Evolutionary conservation across 225 moss, liverwort and hornwort species (phyloP).

Genomic region (Physcomitrium patens): DNA sequence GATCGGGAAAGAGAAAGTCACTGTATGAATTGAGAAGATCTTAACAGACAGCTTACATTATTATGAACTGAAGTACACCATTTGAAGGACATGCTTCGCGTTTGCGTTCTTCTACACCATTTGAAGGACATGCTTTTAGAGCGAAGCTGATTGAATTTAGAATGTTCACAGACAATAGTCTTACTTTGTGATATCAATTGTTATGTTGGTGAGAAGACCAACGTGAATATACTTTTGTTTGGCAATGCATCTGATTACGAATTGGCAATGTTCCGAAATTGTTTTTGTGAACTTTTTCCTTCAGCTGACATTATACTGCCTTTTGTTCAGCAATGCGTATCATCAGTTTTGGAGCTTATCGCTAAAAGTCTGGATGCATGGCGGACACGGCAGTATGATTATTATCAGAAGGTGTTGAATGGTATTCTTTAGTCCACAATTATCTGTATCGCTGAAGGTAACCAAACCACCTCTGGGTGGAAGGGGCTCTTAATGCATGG

Average conservation of each 20-base stretch:
- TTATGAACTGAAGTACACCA: neutral
- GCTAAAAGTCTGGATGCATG: conserved; percentile 99
- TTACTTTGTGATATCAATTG: too few species aligned
- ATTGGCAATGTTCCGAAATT: neutral
- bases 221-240: too few species aligned
- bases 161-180: neutral
- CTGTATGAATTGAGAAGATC: neutral
- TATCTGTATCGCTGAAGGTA: conserved; percentile 28
- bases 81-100: too few species aligned
- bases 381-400: conserved; percentile 98
- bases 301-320: conserved; percentile 9
- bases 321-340: conserved; percentile 91
- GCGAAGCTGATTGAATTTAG: neutral
- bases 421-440: conserved; percentile 80
- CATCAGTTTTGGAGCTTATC: conserved; percentile 94
- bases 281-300: neutral
- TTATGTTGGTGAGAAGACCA: too few species aligned
- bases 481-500: conserved; percentile 19
- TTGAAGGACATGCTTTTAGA: neutral
- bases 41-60: neutral
- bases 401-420: conserved; percentile 98
- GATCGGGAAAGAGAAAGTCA: neutral
- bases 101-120: too few species aligned
- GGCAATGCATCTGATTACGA: too few species aligned
- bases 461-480: conserved; percentile 24